phyloP scores from a whole-genome alignment of 2,329 filamentous ascomycete species.

The Alternaria brassicicola region DNA sequence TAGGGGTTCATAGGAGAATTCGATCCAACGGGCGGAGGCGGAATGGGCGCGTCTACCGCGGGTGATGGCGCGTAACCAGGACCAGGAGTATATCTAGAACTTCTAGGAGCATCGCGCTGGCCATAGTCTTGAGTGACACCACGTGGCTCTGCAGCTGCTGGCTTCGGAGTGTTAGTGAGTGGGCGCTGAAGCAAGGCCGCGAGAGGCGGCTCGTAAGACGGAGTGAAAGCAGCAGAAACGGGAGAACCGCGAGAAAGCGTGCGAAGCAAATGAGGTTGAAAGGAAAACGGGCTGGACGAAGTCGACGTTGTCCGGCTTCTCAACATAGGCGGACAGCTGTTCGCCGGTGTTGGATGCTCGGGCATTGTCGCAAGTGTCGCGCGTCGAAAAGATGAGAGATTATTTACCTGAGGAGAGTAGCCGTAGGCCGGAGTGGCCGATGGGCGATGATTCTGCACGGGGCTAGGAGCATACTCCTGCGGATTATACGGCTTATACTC shows the following conservation, averaged over 20 bases:
- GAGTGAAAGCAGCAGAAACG: slow-evolving; percentile 38
- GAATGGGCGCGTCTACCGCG: slow-evolving; percentile 22
- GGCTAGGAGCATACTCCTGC: slow-evolving; percentile 39
- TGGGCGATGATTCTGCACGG: slow-evolving; percentile 29
- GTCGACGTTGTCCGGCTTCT: slow-evolving; percentile 30
- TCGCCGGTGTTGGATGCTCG: slow-evolving; percentile 28
- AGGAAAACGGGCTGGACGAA: slow-evolving; percentile 22
- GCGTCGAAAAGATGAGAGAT: slow-evolving; percentile 37
- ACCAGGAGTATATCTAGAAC: slow-evolving; percentile 41
- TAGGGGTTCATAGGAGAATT: slow-evolving; percentile 37
- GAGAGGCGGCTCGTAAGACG: slow-evolving; percentile 46
- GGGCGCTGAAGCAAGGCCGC: slow-evolving; percentile 40
- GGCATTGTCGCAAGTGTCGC: slow-evolving; percentile 33
- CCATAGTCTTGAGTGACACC: neutral
- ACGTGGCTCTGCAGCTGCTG: slow-evolving; percentile 19
- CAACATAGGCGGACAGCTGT: slow-evolving; percentile 29
- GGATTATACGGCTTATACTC: slow-evolving; percentile 47
- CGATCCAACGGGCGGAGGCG: slow-evolving; percentile 32
- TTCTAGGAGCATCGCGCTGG: slow-evolving; percentile 22
- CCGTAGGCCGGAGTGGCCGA: slow-evolving; percentile 36
- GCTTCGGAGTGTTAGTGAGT: slow-evolving; percentile 44
- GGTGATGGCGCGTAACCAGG: slow-evolving; percentile 43
- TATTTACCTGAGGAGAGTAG: slow-evolving; percentile 48
- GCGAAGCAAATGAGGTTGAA: slow-evolving; percentile 24
- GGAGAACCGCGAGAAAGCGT: slow-evolving; percentile 38